Base-by-base conservation (phyloP, 805 yeast species). In the Saccharomyces kudriavzevii region DNA sequence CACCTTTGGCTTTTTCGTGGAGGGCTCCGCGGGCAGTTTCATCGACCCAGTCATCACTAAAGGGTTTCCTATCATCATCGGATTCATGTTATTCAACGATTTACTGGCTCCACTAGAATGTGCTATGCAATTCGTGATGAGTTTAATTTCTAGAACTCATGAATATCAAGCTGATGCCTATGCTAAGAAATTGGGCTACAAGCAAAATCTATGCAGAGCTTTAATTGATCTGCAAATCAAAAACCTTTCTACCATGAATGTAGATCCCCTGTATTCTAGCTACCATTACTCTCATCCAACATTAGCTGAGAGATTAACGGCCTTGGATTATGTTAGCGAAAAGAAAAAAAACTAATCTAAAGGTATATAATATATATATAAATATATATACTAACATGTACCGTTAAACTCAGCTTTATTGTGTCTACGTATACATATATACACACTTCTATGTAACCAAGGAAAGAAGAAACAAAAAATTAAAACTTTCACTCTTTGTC, bases 111-210 rank as follows among this genome's bases (percentile, higher is more conserved):
- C 99, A 11, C 62, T 89, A 47, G 90, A 86, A 64, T 80, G 87
- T 57, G 67, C 81, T 24, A 69, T 86, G 66, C 80, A 82, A 56
- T 89, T 89, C 61, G 72, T 73, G 22, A 78, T 81, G 77, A 86
- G 89, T 67, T 70, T 82, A 50, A 68, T 90, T 54, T 82, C 91
- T 6, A 87, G 99, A 79, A 81, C 82, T 60, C 87, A 86, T 62
- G 99, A 94, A 73, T 94, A 84, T 65, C 89, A 94, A 72, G 98
- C 99, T 17, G 99, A 92, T 69, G 82, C 77, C 57, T 90, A 79
- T 68, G 97, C 98, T 17, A 83, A 82, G 53, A 74, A 77, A 49
- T 79, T 83, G 60, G 96, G 96, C 26, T 84, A 83, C 67, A 77
- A 87, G 8, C 74, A 78, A 30, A 83, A 83, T 50, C 79, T 94